Base-by-base conservation (phyloP, 192 early-diverging fungal species). In the Thamnidium elegans region DNA sequence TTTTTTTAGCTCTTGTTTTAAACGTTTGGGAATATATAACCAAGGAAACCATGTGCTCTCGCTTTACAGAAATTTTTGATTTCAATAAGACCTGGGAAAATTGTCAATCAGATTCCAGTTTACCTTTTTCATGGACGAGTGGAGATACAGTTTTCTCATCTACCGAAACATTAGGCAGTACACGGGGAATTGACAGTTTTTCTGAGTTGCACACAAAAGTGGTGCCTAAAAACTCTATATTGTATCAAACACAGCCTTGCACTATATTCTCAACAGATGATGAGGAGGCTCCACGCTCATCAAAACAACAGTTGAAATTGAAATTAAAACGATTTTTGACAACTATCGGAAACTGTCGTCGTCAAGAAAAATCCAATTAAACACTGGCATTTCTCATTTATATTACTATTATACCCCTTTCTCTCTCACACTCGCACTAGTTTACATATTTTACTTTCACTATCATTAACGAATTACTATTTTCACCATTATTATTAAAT, bases 51-150 rank as follows among this genome's bases (percentile, higher is more conserved):
- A 59, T 59, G 58, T 23, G 36, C 21, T 59, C 58, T 23, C 36
- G 58, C 11, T 59, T 59, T 59, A 59, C 58, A 44, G 58, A 59
- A 45, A 15, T 39, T 42, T 59, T 59, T 43, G 43, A 59, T 45
- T 20, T 59, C 1, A 21, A 59, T 23, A 36, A 43, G 19, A 17
- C 43, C 17, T 56, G 55, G 55, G 55, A 56, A 56, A 17, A 39
- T 10, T 39, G 17, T 31, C 31, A 17, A 56, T 56, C 55, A 3
- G 31, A 56, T 10, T 34, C 55, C 11, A 56, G n/a, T 17, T 56
- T 34, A 56, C 31, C 8, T 3, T 56, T 31, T 20, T 56, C 31
- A 11, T 14, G 36, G 9, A 39, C 36, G 7, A 39, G 36, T 39
- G 36, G 36, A 15, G 39, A 39, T 0, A 19, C 5, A 10, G 23